Percentiles rank a stretch among this genome's conserved stretches.
These are phyloP conservation scores for Withania somnifera DNA, from an alignment of 305 asterid species.

Conservation along the genomic window DNA sequence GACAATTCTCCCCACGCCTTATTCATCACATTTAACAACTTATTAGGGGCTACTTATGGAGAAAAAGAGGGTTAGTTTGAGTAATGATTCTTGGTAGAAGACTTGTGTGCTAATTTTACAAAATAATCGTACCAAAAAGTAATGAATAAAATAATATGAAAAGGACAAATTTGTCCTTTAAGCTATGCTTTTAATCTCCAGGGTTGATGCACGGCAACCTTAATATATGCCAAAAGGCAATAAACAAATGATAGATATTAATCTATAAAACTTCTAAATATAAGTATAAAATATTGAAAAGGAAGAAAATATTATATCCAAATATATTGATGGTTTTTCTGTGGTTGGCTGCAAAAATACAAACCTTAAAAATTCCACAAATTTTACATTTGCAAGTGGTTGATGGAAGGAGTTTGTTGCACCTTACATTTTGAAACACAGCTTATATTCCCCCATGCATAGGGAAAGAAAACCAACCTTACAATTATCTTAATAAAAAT, in stretches of 20 bases:
- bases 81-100: not conserved
- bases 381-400: not conserved
- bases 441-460: not conserved
- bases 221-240: not conserved
- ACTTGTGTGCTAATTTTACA: not conserved
- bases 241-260: not conserved
- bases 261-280: not conserved
- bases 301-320: not conserved
- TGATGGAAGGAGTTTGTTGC: not conserved
- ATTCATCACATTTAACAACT: not conserved
- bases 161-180: not conserved
- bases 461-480: not conserved
- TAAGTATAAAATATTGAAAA: not conserved
- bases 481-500: not conserved
- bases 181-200: not conserved
- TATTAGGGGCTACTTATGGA: not conserved
- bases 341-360: not conserved
- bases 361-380: not conserved
- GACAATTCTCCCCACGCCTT: too few relatives aligned
- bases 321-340: not conserved
- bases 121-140: not conserved
- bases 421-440: not conserved
- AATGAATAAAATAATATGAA: not conserved
- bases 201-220: not conserved
- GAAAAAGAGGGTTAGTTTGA: not conserved